Conservation (phyloP, 179 eudicot genomes). For the Drosera spatulata region DNA sequence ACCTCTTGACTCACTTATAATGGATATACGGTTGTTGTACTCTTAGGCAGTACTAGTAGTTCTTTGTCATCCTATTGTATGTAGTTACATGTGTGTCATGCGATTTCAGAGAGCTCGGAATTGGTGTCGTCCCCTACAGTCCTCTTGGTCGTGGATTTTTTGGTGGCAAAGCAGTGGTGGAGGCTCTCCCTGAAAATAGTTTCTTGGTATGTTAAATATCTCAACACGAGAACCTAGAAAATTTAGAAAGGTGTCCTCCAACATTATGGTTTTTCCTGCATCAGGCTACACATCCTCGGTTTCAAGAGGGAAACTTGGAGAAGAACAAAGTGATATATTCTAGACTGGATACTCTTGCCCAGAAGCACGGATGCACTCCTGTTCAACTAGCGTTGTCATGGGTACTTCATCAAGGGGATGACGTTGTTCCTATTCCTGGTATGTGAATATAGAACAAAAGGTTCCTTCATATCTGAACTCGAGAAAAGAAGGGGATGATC, state of each 20-base stretch:
- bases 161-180: slow-evolving; percentile 57
- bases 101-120: slow-evolving; percentile 57
- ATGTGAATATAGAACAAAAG: not conserved
- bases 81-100: not conserved
- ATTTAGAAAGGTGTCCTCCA: not conserved
- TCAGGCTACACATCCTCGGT: slow-evolving; percentile 41
- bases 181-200: slow-evolving; percentile 37
- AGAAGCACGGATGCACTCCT: slow-evolving; percentile 36
- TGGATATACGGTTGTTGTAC: not conserved
- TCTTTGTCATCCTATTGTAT: no score
- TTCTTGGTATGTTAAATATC: slow-evolving; percentile 28
- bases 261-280: not conserved
- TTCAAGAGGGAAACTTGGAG: slow-evolving; percentile 25
- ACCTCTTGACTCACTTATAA: not conserved
- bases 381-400: slow-evolving; percentile 52
- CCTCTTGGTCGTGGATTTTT: slow-evolving; percentile 75
- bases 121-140: slow-evolving; percentile 59
- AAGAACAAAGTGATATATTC: slow-evolving; percentile 41
- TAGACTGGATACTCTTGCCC: slow-evolving; percentile 33
- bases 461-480: no score
- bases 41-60: no score
- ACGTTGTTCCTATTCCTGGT: slow-evolving; percentile 62
- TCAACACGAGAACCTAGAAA: not conserved
- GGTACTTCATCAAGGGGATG: slow-evolving; percentile 54
- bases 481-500: no score